phyloP scores from a whole-genome alignment of 257 asterid species.

The Verbascum thapsus region DNA sequence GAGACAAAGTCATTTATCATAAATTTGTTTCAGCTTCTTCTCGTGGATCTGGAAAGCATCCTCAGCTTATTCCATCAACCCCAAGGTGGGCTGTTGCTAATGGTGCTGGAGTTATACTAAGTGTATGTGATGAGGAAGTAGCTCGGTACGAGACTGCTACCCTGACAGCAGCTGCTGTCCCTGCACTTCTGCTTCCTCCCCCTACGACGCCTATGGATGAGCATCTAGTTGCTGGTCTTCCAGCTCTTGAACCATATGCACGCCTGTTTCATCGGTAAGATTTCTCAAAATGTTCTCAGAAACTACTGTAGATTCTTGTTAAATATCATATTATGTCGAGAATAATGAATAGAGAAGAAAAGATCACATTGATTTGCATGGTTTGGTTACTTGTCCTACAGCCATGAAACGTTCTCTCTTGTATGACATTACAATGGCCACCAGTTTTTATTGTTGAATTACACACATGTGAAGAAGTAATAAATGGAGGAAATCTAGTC shows the following conservation, averaged over 20 bases:
- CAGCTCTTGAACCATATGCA: constrained; percentile 95
- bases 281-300: constrained; percentile 12
- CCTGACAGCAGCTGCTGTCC: constrained; percentile 85
- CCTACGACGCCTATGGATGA: constrained; percentile 84
- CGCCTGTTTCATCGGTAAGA: constrained; percentile 76
- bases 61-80: constrained; percentile 76
- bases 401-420: too few relatives aligned
- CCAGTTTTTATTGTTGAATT: too few relatives aligned
- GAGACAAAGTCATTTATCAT: constrained; percentile 17
- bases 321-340: too few relatives aligned
- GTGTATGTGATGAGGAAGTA: constrained; percentile 94
- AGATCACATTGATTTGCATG: too few relatives aligned
- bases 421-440: too few relatives aligned
- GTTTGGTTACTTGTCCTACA: too few relatives aligned
- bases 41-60: constrained; percentile 93
- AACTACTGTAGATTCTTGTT: constrained; percentile 5
- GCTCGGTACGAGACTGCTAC: constrained; percentile 83
- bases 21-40: constrained; percentile 57
- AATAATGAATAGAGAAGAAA: too few relatives aligned
- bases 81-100: constrained; percentile 97
- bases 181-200: constrained; percentile 90
- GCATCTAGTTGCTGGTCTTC: constrained; percentile 87
- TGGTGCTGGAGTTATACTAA: constrained; percentile 89
- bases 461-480: too few relatives aligned
- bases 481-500: too few relatives aligned